These are phyloP conservation scores for Tieghemiomyces parasiticus DNA, from an alignment of 192 early-diverging fungal species.

Conservation along the genomic window DNA sequence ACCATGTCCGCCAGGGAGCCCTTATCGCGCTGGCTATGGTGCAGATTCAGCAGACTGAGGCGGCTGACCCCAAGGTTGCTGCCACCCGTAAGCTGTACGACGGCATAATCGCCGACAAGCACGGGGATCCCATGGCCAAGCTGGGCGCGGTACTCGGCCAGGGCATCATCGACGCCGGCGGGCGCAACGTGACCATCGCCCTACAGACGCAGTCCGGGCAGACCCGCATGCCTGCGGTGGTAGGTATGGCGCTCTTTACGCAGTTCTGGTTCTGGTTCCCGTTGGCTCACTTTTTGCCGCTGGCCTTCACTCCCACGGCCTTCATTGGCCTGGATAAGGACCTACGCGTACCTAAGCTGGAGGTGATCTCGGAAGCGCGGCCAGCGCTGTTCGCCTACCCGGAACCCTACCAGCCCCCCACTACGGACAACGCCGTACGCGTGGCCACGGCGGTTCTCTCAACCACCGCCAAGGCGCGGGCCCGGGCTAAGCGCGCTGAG, in stretches of 20 bases:
- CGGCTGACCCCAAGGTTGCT: conserved; percentile 63
- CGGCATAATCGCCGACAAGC: conserved; percentile 79
- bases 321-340: conserved; percentile 89
- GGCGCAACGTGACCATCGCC: conserved; percentile 93
- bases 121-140: conserved; percentile 82
- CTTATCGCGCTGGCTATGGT: conserved; percentile 91
- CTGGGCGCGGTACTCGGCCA: conserved; percentile 93
- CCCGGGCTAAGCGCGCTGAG: conserved; percentile 66
- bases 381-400: conserved; percentile 91
- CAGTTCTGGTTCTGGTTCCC: conserved; percentile 99
- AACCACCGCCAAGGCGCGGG: conserved; percentile 86
- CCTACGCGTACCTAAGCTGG: conserved; percentile 71
- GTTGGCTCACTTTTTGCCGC: conserved; percentile 83
- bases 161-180: conserved; percentile 97
- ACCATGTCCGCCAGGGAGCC: conserved; percentile 96
- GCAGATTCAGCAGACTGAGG: conserved; percentile 89
- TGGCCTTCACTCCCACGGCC: conserved; percentile 90
- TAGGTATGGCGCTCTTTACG: conserved; percentile 96
- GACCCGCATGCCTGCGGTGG: conserved; percentile 86
- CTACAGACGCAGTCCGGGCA: conserved; percentile 76
- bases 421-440: conserved; percentile 23
- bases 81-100: conserved; percentile 76
- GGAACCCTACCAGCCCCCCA: conserved; percentile 62
- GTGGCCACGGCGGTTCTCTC: conserved; percentile 91
- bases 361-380: conserved; percentile 68